A percentile compares a stretch with the other conserved stretches of the same genome.
Conservation (phyloP, 2,329 filamentous ascomycete species). For the Aspergillus sp. region DNA sequence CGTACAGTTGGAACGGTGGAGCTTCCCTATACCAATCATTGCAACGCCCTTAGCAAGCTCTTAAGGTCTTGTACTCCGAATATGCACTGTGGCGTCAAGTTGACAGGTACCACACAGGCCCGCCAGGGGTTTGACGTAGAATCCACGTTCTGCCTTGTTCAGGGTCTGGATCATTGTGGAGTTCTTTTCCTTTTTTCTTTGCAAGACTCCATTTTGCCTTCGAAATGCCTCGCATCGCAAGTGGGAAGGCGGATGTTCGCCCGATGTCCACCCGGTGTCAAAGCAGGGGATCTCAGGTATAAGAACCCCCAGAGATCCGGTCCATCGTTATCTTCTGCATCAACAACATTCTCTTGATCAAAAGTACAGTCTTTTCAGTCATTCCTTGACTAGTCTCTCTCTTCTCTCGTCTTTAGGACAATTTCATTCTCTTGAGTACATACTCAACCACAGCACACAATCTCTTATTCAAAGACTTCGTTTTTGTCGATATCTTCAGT, state of each 20-base stretch:
- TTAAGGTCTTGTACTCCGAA: neutral
- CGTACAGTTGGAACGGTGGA: neutral
- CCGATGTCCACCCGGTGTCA: neutral
- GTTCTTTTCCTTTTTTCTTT: neutral
- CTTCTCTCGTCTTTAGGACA: constrained; percentile 13
- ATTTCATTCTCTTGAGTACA: constrained; percentile 10
- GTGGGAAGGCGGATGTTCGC: neutral
- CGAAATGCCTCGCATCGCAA: neutral
- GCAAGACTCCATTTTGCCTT: constrained; percentile 7
- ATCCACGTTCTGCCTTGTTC: neutral
- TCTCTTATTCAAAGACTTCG: constrained; percentile 4
- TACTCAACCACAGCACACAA: neutral
- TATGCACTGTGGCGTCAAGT: constrained; percentile 3
- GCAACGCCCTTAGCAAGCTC: neutral
- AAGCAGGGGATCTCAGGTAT: constrained; percentile 8
- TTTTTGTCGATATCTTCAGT: constrained; percentile 7
- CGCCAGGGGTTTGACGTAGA: constrained; percentile 6
- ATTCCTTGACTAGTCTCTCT: constrained; percentile 17
- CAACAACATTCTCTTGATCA: constrained; percentile 23
- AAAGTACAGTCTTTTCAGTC: constrained; percentile 15
- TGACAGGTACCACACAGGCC: constrained; percentile 7
- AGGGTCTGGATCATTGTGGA: constrained; percentile 12
- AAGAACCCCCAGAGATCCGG: constrained; percentile 3
- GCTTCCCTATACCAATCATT: neutral
- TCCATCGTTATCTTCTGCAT: constrained; percentile 7